A percentile compares a stretch with the other conserved stretches of the same genome.
Evolutionary conservation across 2,329 filamentous ascomycete genomes (phyloP).

Genomic region (Cordyceps militaris): DNA sequence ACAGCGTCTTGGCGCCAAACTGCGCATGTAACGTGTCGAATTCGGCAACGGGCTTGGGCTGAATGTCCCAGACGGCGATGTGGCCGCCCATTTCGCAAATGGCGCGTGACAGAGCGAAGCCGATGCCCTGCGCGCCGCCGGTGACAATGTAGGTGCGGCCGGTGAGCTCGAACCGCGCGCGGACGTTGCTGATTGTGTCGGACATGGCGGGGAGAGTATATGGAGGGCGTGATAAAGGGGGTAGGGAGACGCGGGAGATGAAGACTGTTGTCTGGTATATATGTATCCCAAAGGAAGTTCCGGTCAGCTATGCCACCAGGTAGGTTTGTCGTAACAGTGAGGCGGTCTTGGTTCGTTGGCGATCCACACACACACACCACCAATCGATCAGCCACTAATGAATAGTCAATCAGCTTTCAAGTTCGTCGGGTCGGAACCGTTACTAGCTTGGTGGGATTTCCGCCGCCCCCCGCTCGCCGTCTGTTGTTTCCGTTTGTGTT

Average conservation of each 20-base stretch:
- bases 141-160: constrained; percentile 32
- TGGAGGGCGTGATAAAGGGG: neutral
- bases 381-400: neutral
- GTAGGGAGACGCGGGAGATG: too few relatives aligned
- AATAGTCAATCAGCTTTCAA: neutral
- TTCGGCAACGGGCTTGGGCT: constrained; percentile 24
- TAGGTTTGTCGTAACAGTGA: too few relatives aligned
- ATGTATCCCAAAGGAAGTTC: too few relatives aligned
- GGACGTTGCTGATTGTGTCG: constrained; percentile 20
- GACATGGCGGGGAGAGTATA: neutral
- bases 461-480: neutral
- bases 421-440: neutral
- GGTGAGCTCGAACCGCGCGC: constrained; percentile 27
- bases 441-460: neutral
- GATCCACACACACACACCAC: neutral
- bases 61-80: constrained; percentile 30
- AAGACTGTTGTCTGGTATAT: neutral
- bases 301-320: too few relatives aligned
- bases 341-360: neutral
- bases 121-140: constrained; percentile 33
- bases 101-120: constrained; percentile 29
- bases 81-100: constrained; percentile 35
- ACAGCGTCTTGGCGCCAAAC: constrained; percentile 21
- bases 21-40: constrained; percentile 19
- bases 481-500: too few relatives aligned